These are phyloP conservation scores for Colletotrichum zoysiae DNA, from an alignment of 2,329 filamentous ascomycete genomes.

Conservation along the genomic window DNA sequence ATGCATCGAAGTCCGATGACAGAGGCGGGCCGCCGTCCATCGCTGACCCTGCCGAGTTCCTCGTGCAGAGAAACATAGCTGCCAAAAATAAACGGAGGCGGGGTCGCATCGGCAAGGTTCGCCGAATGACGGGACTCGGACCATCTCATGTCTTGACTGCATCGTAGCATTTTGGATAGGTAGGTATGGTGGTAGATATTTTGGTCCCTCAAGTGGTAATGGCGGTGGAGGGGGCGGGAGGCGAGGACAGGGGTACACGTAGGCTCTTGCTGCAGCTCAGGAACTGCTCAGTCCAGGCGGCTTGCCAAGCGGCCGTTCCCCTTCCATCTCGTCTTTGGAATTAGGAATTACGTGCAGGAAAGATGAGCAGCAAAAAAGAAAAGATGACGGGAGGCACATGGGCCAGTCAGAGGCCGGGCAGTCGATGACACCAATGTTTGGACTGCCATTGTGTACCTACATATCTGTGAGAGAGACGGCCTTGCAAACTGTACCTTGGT, in stretches of 20 bases:
- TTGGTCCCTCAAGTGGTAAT: background rate
- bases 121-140: background rate
- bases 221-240: background rate
- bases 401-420: conserved; percentile 5
- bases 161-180: background rate
- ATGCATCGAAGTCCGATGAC: conserved; percentile 26
- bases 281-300: conserved; percentile 6
- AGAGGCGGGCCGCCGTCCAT: conserved; percentile 27
- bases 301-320: background rate
- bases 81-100: background rate
- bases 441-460: too few relatives aligned
- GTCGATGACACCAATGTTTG: conserved; percentile 30
- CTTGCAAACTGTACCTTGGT: too few relatives aligned
- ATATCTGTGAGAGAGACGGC: too few relatives aligned
- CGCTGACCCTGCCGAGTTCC: conserved; percentile 1
- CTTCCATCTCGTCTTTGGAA: conserved; percentile 13
- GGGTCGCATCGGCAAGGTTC: background rate
- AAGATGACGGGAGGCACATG: background rate
- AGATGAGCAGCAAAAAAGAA: conserved; percentile 35
- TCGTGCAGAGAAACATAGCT: background rate
- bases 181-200: background rate
- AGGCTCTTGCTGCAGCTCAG: background rate
- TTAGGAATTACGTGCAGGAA: conserved; percentile 37
- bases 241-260: background rate
- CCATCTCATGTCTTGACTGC: background rate